phyloP scores from a whole-genome alignment of 2,329 filamentous ascomycete genomes.

The Parafenestella ontariensis region DNA sequence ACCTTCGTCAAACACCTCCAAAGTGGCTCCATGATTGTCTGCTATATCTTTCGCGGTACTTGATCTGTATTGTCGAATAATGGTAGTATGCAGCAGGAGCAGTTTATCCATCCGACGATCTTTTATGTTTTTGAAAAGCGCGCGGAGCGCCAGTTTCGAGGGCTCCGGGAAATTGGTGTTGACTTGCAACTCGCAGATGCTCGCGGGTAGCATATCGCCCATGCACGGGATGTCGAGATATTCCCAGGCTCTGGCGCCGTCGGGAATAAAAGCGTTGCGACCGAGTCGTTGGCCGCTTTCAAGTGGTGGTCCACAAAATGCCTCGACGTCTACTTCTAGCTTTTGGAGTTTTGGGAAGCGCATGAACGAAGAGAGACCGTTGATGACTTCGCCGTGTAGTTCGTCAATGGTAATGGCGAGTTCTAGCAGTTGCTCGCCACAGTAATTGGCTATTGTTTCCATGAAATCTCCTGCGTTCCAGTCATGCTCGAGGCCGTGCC shows the following conservation, averaged over 20 bases:
- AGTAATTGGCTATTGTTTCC: slow-evolving; percentile 32
- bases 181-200: slow-evolving; percentile 37
- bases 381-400: slow-evolving; percentile 38
- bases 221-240: slow-evolving; percentile 44
- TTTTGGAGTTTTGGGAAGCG: slow-evolving; percentile 29
- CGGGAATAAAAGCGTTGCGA: slow-evolving; percentile 19
- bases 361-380: slow-evolving; percentile 41
- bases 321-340: slow-evolving; percentile 39
- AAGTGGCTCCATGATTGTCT: slow-evolving; percentile 16
- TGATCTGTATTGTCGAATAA: slow-evolving; percentile 37
- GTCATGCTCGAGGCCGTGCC: slow-evolving; percentile 39
- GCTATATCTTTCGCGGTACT: slow-evolving; percentile 25
- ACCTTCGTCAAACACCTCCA: slow-evolving; percentile 33
- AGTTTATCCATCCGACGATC: slow-evolving; percentile 29
- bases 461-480: slow-evolving; percentile 45
- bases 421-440: slow-evolving; percentile 31
- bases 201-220: slow-evolving; percentile 42
- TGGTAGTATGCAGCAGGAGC: slow-evolving; percentile 18
- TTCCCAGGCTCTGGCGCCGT: slow-evolving; percentile 31
- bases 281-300: slow-evolving; percentile 43
- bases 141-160: slow-evolving; percentile 25
- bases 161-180: slow-evolving; percentile 39
- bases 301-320: slow-evolving; percentile 44
- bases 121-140: slow-evolving; percentile 42
- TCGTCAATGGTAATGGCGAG: slow-evolving; percentile 45